Evolutionary conservation across 2,329 filamentous ascomycete genomes (phyloP).

Genomic region (Ceratocystis cubensis): DNA sequence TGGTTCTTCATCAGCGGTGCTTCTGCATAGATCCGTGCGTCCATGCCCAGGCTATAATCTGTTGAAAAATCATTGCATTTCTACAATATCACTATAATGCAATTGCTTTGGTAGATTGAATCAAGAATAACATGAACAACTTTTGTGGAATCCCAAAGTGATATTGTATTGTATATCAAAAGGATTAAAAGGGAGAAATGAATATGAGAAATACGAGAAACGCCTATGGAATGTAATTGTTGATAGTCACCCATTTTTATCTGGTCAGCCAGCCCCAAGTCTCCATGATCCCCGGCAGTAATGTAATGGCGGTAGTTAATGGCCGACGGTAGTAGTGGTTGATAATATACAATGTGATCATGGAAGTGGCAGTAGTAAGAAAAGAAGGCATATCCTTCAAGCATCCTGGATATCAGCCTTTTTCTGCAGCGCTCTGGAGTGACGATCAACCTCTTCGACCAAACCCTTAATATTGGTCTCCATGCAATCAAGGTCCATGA

Average conservation of each 20-base stretch:
- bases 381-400: constrained; percentile 19
- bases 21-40: constrained; percentile 47
- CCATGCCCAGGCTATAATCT: constrained; percentile 21
- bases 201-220: background rate
- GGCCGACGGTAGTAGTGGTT: background rate
- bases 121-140: background rate
- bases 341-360: constrained; percentile 13
- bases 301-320: background rate
- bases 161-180: background rate
- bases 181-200: background rate
- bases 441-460: constrained; percentile 76
- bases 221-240: background rate
- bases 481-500: constrained; percentile 69
- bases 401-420: constrained; percentile 59
- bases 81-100: constrained; percentile 23
- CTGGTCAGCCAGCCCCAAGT: background rate
- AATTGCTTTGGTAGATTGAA: background rate
- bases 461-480: constrained; percentile 76
- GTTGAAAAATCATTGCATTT: constrained; percentile 24
- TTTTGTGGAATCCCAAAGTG: background rate
- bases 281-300: background rate
- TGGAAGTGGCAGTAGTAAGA: background rate
- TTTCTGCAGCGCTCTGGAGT: constrained; percentile 71
- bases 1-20: constrained; percentile 99
- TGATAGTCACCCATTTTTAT: background rate